Evolutionary conservation across 2,329 filamentous ascomycete species (phyloP).

Genomic region (Apiospora kogelbergensis): DNA sequence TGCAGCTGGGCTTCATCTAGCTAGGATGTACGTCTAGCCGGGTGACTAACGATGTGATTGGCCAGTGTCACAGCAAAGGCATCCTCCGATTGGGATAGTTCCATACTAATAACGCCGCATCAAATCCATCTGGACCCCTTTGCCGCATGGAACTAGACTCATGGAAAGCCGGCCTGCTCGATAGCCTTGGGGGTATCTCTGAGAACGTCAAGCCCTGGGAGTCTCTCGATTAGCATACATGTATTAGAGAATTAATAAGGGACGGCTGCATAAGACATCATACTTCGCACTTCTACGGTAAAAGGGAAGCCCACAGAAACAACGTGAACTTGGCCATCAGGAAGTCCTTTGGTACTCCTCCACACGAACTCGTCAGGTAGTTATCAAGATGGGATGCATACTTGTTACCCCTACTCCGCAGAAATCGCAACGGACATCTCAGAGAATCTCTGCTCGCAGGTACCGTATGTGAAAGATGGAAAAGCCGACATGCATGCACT

Average conservation of each 20-base stretch:
- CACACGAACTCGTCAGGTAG: background rate
- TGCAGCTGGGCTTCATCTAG: background rate
- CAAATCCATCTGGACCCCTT: slow-evolving; percentile 28
- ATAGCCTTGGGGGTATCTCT: slow-evolving; percentile 13
- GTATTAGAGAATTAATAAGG: background rate
- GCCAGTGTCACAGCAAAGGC: no score
- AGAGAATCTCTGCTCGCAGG: no score
- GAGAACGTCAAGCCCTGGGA: background rate
- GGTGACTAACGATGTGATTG: no score
- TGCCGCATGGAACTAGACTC: slow-evolving; percentile 14
- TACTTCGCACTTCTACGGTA: background rate
- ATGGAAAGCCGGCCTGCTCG: slow-evolving; percentile 10
- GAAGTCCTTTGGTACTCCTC: background rate
- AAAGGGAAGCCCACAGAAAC: background rate
- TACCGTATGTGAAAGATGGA: no score
- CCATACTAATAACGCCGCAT: no score
- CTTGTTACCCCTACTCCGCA: background rate
- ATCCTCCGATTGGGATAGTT: no score
- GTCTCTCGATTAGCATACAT: background rate
- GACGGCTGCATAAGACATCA: background rate
- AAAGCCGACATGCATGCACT: background rate
- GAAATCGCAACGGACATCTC: no score
- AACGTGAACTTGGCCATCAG: no score
- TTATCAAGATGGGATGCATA: background rate
- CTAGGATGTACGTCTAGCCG: no score